These are phyloP conservation scores for Barnettozyma populi DNA, from an alignment of 805 yeast genomes.

Conservation along the genomic window DNA sequence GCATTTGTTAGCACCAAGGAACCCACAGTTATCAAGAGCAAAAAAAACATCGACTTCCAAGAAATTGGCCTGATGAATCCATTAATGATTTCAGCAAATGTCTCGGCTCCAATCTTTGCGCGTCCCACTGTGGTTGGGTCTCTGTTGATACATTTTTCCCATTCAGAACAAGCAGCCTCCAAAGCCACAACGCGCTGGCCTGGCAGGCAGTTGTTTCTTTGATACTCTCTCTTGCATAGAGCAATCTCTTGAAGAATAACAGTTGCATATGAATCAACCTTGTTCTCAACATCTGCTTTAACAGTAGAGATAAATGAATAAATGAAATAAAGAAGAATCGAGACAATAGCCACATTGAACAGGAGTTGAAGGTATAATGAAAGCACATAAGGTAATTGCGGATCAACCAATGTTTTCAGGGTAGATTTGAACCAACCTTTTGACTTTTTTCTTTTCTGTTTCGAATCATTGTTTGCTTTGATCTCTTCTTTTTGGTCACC, in stretches of 20 bases:
- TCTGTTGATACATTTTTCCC: constrained; percentile 79
- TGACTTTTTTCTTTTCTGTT: constrained; percentile 4
- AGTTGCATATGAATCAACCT: constrained; percentile 56
- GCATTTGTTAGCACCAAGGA: constrained; percentile 46
- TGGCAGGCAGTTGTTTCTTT: constrained; percentile 65
- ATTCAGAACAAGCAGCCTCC: constrained; percentile 59
- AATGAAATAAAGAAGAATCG: constrained; percentile 46
- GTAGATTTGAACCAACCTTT: constrained; percentile 9
- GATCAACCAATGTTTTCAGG: constrained; percentile 30
- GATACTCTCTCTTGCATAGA: constrained; percentile 62
- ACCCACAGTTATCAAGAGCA: constrained; percentile 43
- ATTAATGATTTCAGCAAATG: constrained; percentile 76
- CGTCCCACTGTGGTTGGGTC: constrained; percentile 66
- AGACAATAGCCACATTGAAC: constrained; percentile 49
- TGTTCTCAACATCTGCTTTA: constrained; percentile 62
- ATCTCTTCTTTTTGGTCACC: constrained; percentile 6
- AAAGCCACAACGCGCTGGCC: constrained; percentile 67
- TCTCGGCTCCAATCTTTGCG: constrained; percentile 72
- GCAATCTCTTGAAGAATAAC: constrained; percentile 61
- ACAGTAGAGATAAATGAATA: constrained; percentile 50
- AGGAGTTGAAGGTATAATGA: constrained; percentile 60
- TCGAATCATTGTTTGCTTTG: not conserved
- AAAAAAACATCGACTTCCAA: constrained; percentile 56
- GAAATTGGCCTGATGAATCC: constrained; percentile 68
- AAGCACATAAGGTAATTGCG: constrained; percentile 49